A percentile compares a stretch with the other conserved stretches of the same genome.
Evolutionary conservation across 2,329 filamentous ascomycete genomes (phyloP).

Genomic region (Paecilomyces fulvus): DNA sequence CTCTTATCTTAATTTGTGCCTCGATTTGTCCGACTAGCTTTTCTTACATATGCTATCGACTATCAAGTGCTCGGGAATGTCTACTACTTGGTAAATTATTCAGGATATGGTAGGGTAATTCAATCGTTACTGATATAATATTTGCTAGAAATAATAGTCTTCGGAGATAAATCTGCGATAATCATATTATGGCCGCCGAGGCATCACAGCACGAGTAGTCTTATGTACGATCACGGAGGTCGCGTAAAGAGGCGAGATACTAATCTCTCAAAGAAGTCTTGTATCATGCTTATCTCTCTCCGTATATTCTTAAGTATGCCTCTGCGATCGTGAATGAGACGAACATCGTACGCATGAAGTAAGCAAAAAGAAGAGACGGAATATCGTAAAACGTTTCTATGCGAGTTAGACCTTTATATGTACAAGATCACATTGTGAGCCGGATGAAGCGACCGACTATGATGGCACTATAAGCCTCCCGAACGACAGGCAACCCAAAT

Average conservation of each 20-base stretch:
- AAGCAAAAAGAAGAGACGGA: background rate
- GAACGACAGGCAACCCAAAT: background rate
- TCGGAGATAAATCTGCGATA: too few species aligned
- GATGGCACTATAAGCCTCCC: background rate
- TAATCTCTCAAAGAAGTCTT: too few species aligned
- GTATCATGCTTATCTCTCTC: too few species aligned
- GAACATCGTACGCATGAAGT: background rate
- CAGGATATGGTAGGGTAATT: background rate
- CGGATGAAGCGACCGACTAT: background rate
- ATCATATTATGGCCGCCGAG: background rate
- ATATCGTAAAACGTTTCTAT: conserved; percentile 6
- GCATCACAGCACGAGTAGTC: too few species aligned
- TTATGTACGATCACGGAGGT: too few species aligned
- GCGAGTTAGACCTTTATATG: conserved; percentile 20
- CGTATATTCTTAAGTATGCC: too few species aligned
- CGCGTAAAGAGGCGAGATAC: too few species aligned
- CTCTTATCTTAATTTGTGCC: too few species aligned
- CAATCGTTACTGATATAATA: background rate
- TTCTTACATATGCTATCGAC: background rate
- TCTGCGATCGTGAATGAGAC: background rate
- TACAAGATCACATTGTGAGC: conserved; percentile 14
- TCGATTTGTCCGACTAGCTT: too few species aligned
- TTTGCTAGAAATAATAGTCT: too few species aligned
- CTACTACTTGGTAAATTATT: background rate
- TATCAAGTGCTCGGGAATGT: background rate